These are phyloP conservation scores for Prunus persica DNA, from an alignment of 306 rosid species.

Conservation along the genomic window DNA sequence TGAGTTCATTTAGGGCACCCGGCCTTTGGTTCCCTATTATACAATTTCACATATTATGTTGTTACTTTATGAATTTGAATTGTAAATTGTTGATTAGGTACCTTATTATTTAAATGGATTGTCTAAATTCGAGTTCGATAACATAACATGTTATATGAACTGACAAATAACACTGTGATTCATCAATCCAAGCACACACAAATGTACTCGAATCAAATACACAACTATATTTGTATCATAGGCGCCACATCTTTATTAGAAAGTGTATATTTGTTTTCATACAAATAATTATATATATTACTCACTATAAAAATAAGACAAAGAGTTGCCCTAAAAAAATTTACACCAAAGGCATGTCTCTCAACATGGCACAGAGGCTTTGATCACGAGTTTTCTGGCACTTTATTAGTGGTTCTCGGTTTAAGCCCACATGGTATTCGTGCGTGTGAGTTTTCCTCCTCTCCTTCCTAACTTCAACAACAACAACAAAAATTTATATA, in stretches of 20 bases:
- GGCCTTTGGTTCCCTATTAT: background rate
- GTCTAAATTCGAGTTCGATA: no score
- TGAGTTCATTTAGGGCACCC: background rate
- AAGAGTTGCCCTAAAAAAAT: background rate
- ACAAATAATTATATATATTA: background rate
- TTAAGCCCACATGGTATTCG: no score
- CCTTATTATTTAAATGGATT: no score
- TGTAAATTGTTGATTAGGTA: no score
- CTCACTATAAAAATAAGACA: background rate
- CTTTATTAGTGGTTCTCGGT: background rate
- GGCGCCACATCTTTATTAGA: background rate
- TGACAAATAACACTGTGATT: background rate
- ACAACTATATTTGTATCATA: background rate
- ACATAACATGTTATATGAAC: no score
- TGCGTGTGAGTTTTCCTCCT: no score
- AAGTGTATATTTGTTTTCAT: no score
- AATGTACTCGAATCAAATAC: background rate
- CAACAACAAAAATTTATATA: no score
- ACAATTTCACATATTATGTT: no score
- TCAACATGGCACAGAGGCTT: background rate
- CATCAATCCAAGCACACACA: background rate
- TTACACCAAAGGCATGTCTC: background rate
- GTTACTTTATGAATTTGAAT: background rate
- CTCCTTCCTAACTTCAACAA: no score
- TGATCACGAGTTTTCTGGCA: background rate